Evolutionary conservation across 176 grass and related monocot genomes (phyloP).

Genomic region (Aegilops umbellulata): DNA sequence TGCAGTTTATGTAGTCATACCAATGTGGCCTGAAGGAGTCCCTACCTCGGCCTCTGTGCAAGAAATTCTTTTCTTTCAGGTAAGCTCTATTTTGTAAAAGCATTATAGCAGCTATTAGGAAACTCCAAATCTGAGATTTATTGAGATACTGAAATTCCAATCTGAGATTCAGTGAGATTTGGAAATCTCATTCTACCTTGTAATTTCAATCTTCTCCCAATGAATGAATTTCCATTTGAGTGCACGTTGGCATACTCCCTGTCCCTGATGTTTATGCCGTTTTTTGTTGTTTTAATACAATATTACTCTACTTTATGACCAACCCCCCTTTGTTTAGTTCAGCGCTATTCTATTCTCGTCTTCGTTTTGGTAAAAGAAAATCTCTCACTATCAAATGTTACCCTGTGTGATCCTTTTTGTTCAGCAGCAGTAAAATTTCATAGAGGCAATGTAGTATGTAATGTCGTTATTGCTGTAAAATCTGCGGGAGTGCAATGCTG

Average conservation of each 20-base stretch:
- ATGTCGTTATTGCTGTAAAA: neutral
- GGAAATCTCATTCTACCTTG: neutral
- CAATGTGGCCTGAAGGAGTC: conserved; percentile 98
- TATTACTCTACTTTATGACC: neutral
- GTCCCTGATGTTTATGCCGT: neutral
- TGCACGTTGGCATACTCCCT: neutral
- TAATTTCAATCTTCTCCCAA: neutral
- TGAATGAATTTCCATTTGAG: neutral
- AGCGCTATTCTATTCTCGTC: neutral
- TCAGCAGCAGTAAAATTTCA: neutral
- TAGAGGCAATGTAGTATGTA: neutral
- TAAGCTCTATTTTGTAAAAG: conserved; percentile 28
- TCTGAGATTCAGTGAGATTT: neutral
- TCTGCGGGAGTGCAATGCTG: neutral
- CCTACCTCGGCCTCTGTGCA: conserved; percentile 72
- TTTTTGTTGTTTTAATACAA: neutral
- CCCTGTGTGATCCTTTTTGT: neutral
- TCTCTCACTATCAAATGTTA: neutral
- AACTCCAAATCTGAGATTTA: neutral
- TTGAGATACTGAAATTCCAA: neutral
- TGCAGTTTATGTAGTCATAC: conserved; percentile 94
- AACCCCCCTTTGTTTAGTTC: neutral
- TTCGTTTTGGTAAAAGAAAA: neutral
- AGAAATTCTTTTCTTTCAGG: conserved; percentile 98
- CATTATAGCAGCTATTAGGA: neutral